phyloP scores from a whole-genome alignment of 1,284 basidiomycete genomes.

The Melampsora medusae region DNA sequence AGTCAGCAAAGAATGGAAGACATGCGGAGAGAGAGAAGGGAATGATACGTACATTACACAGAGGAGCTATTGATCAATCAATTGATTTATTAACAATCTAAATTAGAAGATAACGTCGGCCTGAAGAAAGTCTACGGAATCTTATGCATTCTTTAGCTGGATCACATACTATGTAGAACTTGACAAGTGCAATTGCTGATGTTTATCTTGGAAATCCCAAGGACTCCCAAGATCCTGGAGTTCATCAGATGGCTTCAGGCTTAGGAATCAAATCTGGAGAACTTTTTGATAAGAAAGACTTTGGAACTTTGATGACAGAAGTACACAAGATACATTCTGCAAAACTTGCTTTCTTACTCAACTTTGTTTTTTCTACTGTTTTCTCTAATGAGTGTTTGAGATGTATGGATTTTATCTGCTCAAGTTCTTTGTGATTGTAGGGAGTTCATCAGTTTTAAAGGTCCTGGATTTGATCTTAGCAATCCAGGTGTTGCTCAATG shows the following conservation, averaged over 20 bases:
- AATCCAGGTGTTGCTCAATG: not conserved
- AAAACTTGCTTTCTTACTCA: constrained; percentile 4
- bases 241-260: not conserved
- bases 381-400: no score
- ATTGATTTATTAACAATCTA: no score
- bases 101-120: no score
- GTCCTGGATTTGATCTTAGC: not conserved
- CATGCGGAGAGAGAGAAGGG: no score
- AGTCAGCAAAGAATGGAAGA: no score
- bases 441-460: not conserved
- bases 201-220: constrained; percentile 9
- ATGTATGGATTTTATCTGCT: not conserved
- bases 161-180: constrained; percentile 13
- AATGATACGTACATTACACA: no score
- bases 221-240: not conserved
- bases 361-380: not conserved
- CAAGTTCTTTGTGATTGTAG: not conserved
- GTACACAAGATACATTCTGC: not conserved
- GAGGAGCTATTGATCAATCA: no score
- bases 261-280: not conserved
- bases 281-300: constrained; percentile 5
- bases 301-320: not conserved
- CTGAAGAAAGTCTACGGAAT: not conserved
- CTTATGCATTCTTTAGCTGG: constrained; percentile 2
- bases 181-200: not conserved